Evolutionary conservation across 345 rosid genomes (phyloP), one percentile per base, ranked within the genome.

Genomic region (Corchorus olitorius): DNA sequence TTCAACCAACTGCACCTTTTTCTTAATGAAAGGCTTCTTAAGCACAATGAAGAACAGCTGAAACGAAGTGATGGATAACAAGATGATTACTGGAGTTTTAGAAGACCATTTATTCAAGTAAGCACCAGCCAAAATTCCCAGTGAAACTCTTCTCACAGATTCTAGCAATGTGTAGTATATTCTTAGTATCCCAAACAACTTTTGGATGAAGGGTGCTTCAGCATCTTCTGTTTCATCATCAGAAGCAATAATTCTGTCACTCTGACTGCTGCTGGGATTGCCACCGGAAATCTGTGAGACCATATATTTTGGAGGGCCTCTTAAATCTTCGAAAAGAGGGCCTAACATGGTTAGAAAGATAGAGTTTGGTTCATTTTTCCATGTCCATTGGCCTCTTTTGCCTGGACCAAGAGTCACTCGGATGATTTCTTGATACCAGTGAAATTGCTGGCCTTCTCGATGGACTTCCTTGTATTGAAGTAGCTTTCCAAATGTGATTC

Each of bases 301-400:
- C 98, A 95, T 95, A 84, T 95, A 95, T 72, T 95, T 90, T 35
- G 99, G 99, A 11, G 99, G 99, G 10, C 99, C 99, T 72, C 99
- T 84, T 53, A 95, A 86, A 77, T 95, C 97, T 85, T 90, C 92
- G 60, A 93, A 95, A 11, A 95, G 84, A 52, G 98, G 89, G 73
- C 98, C 99, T 37, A 89, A 74, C 77, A 75, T 86, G 71, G 78
- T 82, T 53, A 85, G 84, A 74, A 83, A 83, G 33, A 78, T 20
- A 13, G 91, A 90, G 20, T 77, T 79, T 3, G 86, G 48, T 76
- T 84, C 79, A 76, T 79, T 83, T 84, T 88, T 89, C 98, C 97
- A 95, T 76, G 97, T 88, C 98, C 99, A 93, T 56, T 95, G 99
- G 53, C 99, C 98, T 87, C 92, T 86, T 73, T 91, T 95, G 15